Percentiles rank a stretch among this genome's conserved stretches.
Evolutionary conservation across 2,329 filamentous ascomycete species (phyloP).

Genomic region (Paracorniculantispora psalliotae): DNA sequence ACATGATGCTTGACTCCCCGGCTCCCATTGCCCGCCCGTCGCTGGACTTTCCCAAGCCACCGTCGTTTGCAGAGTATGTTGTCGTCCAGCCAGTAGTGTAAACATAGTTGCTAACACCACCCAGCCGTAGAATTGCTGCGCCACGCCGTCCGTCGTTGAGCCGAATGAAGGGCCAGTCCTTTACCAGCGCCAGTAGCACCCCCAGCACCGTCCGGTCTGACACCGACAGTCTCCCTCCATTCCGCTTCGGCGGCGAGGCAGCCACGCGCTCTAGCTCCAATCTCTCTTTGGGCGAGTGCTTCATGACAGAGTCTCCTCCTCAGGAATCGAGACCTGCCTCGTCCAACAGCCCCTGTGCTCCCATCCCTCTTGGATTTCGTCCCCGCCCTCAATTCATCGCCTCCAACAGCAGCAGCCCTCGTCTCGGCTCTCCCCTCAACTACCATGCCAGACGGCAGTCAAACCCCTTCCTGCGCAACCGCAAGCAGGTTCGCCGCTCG

Average conservation of each 20-base stretch:
- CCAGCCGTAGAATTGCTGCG: slow-evolving; percentile 61
- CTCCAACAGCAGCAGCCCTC: slow-evolving; percentile 49
- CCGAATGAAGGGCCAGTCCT: slow-evolving; percentile 69
- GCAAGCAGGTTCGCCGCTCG: slow-evolving; percentile 86
- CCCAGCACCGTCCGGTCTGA: slow-evolving; percentile 55
- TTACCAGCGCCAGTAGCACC: slow-evolving; percentile 58
- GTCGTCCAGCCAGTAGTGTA: slow-evolving; percentile 16
- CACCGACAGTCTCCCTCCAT: slow-evolving; percentile 62
- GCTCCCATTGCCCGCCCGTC: slow-evolving; percentile 42
- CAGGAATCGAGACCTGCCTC: slow-evolving; percentile 61
- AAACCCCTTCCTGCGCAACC: slow-evolving; percentile 67
- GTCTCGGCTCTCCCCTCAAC: slow-evolving; percentile 70
- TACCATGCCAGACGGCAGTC: slow-evolving; percentile 67
- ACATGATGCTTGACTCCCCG: slow-evolving; percentile 54
- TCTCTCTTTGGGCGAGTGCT: slow-evolving; percentile 73
- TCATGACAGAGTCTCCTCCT: slow-evolving; percentile 67
- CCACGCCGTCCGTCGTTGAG: slow-evolving; percentile 70
- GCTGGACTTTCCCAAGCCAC: slow-evolving; percentile 45
- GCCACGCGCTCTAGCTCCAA: slow-evolving; percentile 26
- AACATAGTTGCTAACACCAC: slow-evolving; percentile 21
- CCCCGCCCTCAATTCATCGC: slow-evolving; percentile 61
- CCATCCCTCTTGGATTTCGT: slow-evolving; percentile 55
- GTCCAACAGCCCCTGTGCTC: slow-evolving; percentile 53
- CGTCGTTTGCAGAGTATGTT: slow-evolving; percentile 48
- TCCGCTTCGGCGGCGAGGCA: slow-evolving; percentile 60